Conservation (phyloP, 768 basidiomycete genomes). For the Neoboletus subvelutipes region DNA sequence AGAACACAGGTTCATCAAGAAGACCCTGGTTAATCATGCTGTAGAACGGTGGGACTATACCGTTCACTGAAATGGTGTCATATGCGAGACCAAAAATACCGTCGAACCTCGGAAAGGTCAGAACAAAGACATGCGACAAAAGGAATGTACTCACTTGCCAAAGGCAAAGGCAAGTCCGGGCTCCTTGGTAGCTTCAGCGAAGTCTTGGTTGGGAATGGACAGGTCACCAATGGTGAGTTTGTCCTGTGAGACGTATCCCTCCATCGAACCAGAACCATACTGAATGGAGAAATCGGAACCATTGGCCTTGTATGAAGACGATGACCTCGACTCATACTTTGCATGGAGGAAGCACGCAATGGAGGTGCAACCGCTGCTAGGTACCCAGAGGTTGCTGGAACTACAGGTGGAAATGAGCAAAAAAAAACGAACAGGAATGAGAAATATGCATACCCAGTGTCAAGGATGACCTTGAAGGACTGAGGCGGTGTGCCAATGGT, state of each 20-base stretch:
- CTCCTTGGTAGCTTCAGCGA: conserved; percentile 94
- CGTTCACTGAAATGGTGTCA: conserved; percentile 93
- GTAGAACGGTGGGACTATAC: conserved; percentile 92
- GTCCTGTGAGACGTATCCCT: conserved; percentile 92
- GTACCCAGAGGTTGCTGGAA: conserved; percentile 94
- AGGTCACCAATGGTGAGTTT: conserved; percentile 80
- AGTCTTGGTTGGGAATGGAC: conserved; percentile 70
- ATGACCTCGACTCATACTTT: conserved; percentile 82
- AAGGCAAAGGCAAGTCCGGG: conserved; percentile 98
- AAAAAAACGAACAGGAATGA: conserved; percentile 21
- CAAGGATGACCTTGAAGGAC: conserved; percentile 89
- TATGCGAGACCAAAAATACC: conserved; percentile 94
- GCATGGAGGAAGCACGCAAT: conserved; percentile 93
- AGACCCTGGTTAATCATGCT: conserved; percentile 82
- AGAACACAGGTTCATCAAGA: conserved; percentile 84
- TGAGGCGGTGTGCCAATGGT: conserved; percentile 82
- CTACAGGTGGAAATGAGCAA: conserved; percentile 35
- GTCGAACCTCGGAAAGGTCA: conserved; percentile 65
- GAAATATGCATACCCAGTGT: conserved; percentile 66
- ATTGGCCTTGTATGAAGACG: conserved; percentile 87
- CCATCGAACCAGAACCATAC: conserved; percentile 96
- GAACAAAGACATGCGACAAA: neutral
- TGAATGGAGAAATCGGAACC: conserved; percentile 87
- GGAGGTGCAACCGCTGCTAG: conserved; percentile 74
- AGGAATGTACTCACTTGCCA: conserved; percentile 64